Evolutionary conservation across 805 yeast genomes (phyloP).

Genomic region (Debaryomyces maramus): DNA sequence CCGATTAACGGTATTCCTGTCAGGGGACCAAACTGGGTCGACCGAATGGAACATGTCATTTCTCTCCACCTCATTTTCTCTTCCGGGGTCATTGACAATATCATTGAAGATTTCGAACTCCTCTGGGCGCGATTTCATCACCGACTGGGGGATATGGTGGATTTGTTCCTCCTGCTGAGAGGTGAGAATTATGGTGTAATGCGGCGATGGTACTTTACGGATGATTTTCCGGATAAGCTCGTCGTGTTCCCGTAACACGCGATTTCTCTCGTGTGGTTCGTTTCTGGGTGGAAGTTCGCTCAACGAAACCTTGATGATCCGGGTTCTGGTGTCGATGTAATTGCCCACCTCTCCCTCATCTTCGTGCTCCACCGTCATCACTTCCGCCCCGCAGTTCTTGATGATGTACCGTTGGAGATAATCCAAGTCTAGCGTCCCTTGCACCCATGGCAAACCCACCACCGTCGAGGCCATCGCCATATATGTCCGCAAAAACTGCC

Average conservation of each 20-base stretch:
- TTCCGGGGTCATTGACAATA: conserved; percentile 51
- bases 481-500: conserved; percentile 52
- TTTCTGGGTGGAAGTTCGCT: conserved; percentile 41
- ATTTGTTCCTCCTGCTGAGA: conserved; percentile 18
- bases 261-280: conserved; percentile 15
- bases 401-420: conserved; percentile 42
- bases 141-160: conserved; percentile 33
- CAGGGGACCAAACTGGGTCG: conserved; percentile 28
- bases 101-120: conserved; percentile 53
- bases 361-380: conserved; percentile 35
- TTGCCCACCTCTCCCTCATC: conserved; percentile 48
- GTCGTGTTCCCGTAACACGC: conserved; percentile 41
- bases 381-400: conserved; percentile 53
- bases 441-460: conserved; percentile 55
- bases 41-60: conserved; percentile 41
- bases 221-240: conserved; percentile 53
- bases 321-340: conserved; percentile 61
- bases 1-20: conserved; percentile 28
- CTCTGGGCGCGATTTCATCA: conserved; percentile 31
- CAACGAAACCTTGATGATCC: conserved; percentile 62
- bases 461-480: conserved; percentile 59
- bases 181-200: conserved; percentile 60
- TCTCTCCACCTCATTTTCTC: conserved; percentile 55
- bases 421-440: conserved; percentile 42
- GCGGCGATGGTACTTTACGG: conserved; percentile 76